Evolutionary conservation across 495 filamentous ascomycete species (phyloP).

Genomic region (Penicillium nucicola): DNA sequence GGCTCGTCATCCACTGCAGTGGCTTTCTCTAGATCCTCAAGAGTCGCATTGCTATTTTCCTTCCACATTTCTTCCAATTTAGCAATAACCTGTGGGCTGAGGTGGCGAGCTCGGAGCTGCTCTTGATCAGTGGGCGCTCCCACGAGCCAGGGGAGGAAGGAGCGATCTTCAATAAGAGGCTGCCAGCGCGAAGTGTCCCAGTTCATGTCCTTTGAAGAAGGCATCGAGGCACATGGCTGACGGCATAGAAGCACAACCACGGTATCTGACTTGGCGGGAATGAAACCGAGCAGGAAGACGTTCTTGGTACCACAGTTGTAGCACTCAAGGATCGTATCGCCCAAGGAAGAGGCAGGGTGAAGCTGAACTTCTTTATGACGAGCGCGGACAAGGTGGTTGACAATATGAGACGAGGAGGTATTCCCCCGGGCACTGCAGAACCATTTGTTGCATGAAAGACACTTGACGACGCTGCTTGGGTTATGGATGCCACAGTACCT

Average conservation of each 20-base stretch:
- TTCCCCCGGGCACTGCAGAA: constrained; percentile 98
- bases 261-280: constrained; percentile 98
- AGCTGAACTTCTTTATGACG: constrained; percentile 98
- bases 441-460: constrained; percentile 94
- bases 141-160: constrained; percentile 94
- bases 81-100: constrained; percentile 93
- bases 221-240: constrained; percentile 90
- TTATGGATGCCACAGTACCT: constrained; percentile 99
- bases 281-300: constrained; percentile 98
- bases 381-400: constrained; percentile 96
- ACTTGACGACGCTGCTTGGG: constrained; percentile 91
- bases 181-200: constrained; percentile 99
- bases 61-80: constrained; percentile 99
- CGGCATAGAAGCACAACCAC: constrained; percentile 96
- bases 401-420: constrained; percentile 93
- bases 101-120: constrained; percentile 89
- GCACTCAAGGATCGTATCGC: constrained; percentile 95
- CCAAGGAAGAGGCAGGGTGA: constrained; percentile 90
- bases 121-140: constrained; percentile 87
- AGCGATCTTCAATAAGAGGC: constrained; percentile 93
- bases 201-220: constrained; percentile 99
- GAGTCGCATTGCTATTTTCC: constrained; percentile 84
- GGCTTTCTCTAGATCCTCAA: constrained; percentile 90
- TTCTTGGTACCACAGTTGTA: constrained; percentile 99
- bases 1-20: constrained; percentile 94